Evolutionary conservation across 108 stramenopile genomes (phyloP).

Genomic region (Seminavis robusta): DNA sequence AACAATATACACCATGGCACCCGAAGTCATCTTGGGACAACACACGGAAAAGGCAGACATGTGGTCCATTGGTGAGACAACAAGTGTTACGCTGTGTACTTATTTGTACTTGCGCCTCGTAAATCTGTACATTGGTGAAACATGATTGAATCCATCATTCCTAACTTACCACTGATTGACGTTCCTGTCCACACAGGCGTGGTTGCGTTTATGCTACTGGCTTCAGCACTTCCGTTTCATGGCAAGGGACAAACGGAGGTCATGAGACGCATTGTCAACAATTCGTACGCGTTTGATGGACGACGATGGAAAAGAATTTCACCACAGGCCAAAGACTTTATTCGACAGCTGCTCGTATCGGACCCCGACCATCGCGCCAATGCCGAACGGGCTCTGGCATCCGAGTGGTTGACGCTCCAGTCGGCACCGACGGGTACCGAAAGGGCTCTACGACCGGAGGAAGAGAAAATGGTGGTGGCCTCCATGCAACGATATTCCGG

Average conservation of each 20-base stretch:
- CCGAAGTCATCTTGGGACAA: constrained; percentile 48
- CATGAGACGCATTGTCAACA: constrained; percentile 56
- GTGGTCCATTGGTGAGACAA: constrained; percentile 22
- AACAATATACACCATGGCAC: constrained; percentile 67
- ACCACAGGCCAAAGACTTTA: constrained; percentile 52
- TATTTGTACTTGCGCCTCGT: constrained; percentile 37
- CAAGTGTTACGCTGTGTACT: neutral
- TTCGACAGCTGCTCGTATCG: constrained; percentile 37
- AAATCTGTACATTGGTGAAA: constrained; percentile 37
- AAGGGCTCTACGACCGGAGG: constrained; percentile 24
- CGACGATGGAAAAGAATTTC: constrained; percentile 55
- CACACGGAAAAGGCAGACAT: constrained; percentile 45
- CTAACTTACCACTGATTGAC: too few relatives aligned
- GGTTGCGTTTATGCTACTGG: constrained; percentile 75
- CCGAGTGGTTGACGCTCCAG: too few relatives aligned
- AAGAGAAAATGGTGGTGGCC: constrained; percentile 27
- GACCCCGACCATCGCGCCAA: constrained; percentile 40
- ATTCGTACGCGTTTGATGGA: constrained; percentile 47
- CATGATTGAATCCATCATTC: constrained; percentile 56
- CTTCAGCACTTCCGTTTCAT: constrained; percentile 68
- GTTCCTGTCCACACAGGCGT: too few relatives aligned
- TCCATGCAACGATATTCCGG: constrained; percentile 42
- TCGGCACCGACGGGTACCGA: too few relatives aligned
- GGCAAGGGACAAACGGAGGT: constrained; percentile 38
- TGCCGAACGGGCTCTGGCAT: constrained; percentile 29